Base-by-base conservation (phyloP, 345 rosid genomes). In the Bretschneidera sinensis region DNA sequence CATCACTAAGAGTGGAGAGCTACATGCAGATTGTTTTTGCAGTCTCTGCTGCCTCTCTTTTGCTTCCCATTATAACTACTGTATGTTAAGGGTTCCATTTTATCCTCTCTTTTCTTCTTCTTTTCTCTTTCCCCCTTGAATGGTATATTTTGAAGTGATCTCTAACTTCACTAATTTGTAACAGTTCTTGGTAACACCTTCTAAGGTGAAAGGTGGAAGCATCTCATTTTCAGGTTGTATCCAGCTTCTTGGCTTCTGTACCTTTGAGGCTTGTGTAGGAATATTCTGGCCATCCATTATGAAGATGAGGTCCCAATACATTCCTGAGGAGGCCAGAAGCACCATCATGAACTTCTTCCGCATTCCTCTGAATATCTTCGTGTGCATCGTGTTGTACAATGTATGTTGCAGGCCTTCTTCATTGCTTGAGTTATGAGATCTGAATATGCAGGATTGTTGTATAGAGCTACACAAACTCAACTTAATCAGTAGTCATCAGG, bases 341-440 rank as follows among this genome's bases (percentile, higher is more conserved):
- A 92, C 98, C 72, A 92, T 89, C 71, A 92, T 92, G 98, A 92
- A 92, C 72, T 92, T 89, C 74, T 92, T 89, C 81, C 89, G 98
- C 67, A 76, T 92, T 66, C 98, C 98, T 64, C 94, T 92, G 75
- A 92, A 85, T 61, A 78, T 92, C 52, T 92, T 89, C 64, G 98
- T 92, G 58, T 92, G 97, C 58, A 64, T 92, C 6, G 92, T 92
- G 63, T 68, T 92, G 67, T 89, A 92, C 80, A 92, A 89, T 66
- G 98, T 89, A 71, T 47, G 89, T 77, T 55, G n/a, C 61, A 33
- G 51, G 3, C 7, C 2, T 11, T 17, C 20, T 48, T 48, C 21
- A 48, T 48, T 48, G 6, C 10, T 39, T 39, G 45, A n/a, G 15
- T 14, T 39, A 39, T 7, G 45, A n/a, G n/a, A 11, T 39, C 16